phyloP scores from a whole-genome alignment of 1,139 yeast genomes.

The Arxiozyma telluris region DNA sequence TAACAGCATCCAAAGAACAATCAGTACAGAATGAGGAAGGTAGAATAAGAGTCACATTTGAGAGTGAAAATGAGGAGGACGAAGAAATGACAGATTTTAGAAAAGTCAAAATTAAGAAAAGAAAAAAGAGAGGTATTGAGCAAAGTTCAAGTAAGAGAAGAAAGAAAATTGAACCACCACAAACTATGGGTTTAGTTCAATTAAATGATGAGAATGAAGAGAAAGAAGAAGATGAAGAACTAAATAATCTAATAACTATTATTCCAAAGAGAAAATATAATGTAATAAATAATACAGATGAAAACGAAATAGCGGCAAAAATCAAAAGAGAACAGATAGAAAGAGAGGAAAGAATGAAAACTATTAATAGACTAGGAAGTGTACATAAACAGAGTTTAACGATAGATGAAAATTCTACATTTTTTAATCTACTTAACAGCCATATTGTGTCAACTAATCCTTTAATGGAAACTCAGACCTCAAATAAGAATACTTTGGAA shows the following conservation, averaged over 20 bases:
- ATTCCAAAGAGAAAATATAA: neutral
- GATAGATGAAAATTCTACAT: slow-evolving; percentile 52
- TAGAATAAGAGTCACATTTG: slow-evolving; percentile 16
- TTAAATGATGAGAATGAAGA: slow-evolving; percentile 33
- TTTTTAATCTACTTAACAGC: slow-evolving; percentile 37
- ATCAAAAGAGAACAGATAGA: slow-evolving; percentile 33
- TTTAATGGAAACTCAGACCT: neutral
- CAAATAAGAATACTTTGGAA: neutral
- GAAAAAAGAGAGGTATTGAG: slow-evolving; percentile 16
- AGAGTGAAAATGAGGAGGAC: slow-evolving; percentile 18
- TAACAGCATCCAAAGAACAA: neutral
- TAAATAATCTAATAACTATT: slow-evolving; percentile 22
- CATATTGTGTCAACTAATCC: neutral
- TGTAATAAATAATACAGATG: slow-evolving; percentile 8
- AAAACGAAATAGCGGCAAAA: slow-evolving; percentile 44
- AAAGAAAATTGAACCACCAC: slow-evolving; percentile 13
- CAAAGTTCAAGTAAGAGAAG: slow-evolving; percentile 7
- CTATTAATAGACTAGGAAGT: slow-evolving; percentile 13
- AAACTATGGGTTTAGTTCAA: slow-evolving; percentile 31
- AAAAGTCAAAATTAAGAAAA: slow-evolving; percentile 26
- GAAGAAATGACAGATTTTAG: slow-evolving; percentile 21
- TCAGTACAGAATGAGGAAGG: slow-evolving; percentile 3
- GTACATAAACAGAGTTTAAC: slow-evolving; percentile 25
- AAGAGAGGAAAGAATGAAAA: slow-evolving; percentile 5
- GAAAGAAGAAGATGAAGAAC: slow-evolving; percentile 9